Conservation (phyloP, 2,329 filamentous ascomycete genomes). For the Anisogramma anomala region DNA sequence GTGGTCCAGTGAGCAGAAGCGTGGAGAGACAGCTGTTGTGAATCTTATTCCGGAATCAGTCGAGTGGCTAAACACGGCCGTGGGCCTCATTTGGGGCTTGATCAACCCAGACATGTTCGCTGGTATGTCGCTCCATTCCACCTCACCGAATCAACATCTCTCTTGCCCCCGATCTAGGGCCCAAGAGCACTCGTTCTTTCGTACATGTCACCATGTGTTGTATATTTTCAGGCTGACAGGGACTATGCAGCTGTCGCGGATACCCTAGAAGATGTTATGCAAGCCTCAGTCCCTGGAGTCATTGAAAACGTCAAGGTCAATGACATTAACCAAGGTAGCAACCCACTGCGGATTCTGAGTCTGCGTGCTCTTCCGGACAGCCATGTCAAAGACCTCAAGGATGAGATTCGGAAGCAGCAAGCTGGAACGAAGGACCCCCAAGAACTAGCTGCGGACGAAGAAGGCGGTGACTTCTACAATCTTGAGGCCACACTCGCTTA, state of each 20-base stretch:
- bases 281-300: slow-evolving; percentile 78
- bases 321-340: slow-evolving; percentile 87
- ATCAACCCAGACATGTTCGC: slow-evolving; percentile 93
- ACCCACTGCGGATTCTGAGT: slow-evolving; percentile 79
- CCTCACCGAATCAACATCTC: too few relatives aligned
- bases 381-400: slow-evolving; percentile 71
- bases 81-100: slow-evolving; percentile 77
- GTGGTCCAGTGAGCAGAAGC: slow-evolving; percentile 76
- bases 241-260: slow-evolving; percentile 37
- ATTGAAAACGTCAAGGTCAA: slow-evolving; percentile 93
- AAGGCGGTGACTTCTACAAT: slow-evolving; percentile 88
- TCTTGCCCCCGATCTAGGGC: too few relatives aligned
- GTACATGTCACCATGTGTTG: too few relatives aligned
- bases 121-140: slow-evolving; percentile 47
- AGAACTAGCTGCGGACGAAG: slow-evolving; percentile 77
- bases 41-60: slow-evolving; percentile 90
- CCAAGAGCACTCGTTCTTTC: too few relatives aligned
- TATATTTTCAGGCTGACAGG: too few relatives aligned
- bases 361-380: slow-evolving; percentile 73
- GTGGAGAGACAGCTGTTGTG: slow-evolving; percentile 73
- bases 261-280: slow-evolving; percentile 66
- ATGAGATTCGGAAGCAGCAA: slow-evolving; percentile 68
- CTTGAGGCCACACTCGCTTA: slow-evolving; percentile 85
- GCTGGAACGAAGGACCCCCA: slow-evolving; percentile 73
- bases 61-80: slow-evolving; percentile 87